Percentiles rank a stretch among this genome's conserved stretches.
Conservation (phyloP, 495 filamentous ascomycete species). For the Aspergillus heteromorphus region DNA sequence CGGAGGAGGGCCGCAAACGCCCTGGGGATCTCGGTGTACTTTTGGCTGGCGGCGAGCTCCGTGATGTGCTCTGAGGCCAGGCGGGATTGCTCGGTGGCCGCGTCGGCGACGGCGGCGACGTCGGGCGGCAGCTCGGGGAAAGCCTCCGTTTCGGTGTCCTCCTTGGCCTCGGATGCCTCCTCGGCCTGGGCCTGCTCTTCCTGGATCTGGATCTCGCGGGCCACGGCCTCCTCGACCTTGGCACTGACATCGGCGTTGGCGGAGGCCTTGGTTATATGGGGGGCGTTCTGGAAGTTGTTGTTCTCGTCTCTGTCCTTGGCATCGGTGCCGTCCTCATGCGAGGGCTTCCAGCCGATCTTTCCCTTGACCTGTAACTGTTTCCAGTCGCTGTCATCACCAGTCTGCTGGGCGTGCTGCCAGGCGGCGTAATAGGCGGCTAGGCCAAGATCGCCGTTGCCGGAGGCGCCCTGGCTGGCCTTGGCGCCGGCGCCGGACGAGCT, state of each 20-base stretch:
- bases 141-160: slow-evolving; percentile 26
- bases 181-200: slow-evolving; percentile 42
- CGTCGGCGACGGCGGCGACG: slow-evolving; percentile 26
- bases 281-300: slow-evolving; percentile 17
- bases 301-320: slow-evolving; percentile 33
- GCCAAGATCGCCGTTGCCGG: slow-evolving; percentile 47
- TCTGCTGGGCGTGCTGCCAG: slow-evolving; percentile 72
- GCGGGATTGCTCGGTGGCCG: slow-evolving; percentile 49
- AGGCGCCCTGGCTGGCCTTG: slow-evolving; percentile 38
- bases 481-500: slow-evolving; percentile 41
- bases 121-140: slow-evolving; percentile 27
- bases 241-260: slow-evolving; percentile 51
- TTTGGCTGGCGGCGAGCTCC: slow-evolving; percentile 58
- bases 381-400: slow-evolving; percentile 73
- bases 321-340: slow-evolving; percentile 48
- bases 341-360: slow-evolving; percentile 79
- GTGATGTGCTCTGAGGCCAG: slow-evolving; percentile 69
- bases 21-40: slow-evolving; percentile 79
- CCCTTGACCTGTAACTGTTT: slow-evolving; percentile 83
- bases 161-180: slow-evolving; percentile 31
- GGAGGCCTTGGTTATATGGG: slow-evolving; percentile 55
- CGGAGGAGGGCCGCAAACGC: slow-evolving; percentile 82
- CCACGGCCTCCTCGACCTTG: slow-evolving; percentile 60
- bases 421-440: slow-evolving; percentile 86
- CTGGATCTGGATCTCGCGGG: slow-evolving; percentile 54